Conservation (phyloP, 2,329 filamentous ascomycete species). For the Tolypocladium tropicale region DNA sequence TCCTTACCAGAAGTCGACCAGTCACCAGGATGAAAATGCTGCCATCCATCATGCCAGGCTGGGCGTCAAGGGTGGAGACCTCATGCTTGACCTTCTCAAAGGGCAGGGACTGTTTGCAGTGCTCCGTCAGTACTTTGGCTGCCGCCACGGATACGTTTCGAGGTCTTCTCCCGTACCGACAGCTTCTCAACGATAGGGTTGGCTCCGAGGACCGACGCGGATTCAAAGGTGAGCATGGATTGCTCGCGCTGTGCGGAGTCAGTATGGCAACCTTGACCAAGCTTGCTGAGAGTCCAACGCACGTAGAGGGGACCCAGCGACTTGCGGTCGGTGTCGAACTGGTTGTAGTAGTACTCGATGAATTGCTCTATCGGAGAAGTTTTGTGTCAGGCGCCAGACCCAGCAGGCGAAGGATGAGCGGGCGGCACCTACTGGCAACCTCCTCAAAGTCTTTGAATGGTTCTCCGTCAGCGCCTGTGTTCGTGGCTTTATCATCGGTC, state of each 20-base stretch:
- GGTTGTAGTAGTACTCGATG: conserved; percentile 81
- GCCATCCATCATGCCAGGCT: conserved; percentile 56
- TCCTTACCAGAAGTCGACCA: conserved; percentile 67
- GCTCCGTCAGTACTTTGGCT: not conserved
- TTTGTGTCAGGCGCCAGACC: not conserved
- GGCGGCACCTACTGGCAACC: conserved; percentile 32
- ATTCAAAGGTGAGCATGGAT: conserved; percentile 95
- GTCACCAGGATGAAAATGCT: conserved; percentile 83
- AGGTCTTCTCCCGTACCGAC: conserved; percentile 42
- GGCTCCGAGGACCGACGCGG: conserved; percentile 52
- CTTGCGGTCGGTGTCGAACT: conserved; percentile 66
- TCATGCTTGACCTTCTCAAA: conserved; percentile 76
- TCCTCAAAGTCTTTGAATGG: conserved; percentile 28
- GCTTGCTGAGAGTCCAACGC: conserved; percentile 23
- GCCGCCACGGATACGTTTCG: not conserved
- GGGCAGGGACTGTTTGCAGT: conserved; percentile 52
- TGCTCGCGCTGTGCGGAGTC: conserved; percentile 51
- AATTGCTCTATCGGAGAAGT: conserved; percentile 58
- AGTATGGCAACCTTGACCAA: not conserved
- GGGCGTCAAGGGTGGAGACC: conserved; percentile 69
- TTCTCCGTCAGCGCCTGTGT: conserved; percentile 9
- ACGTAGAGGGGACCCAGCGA: conserved; percentile 69
- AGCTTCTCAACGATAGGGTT: conserved; percentile 70
- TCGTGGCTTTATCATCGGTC: conserved; percentile 6
- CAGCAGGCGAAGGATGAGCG: conserved; percentile 1